phyloP scores from a whole-genome alignment of 352 stramenopile species.

The Globisporangium heterothallicum region DNA sequence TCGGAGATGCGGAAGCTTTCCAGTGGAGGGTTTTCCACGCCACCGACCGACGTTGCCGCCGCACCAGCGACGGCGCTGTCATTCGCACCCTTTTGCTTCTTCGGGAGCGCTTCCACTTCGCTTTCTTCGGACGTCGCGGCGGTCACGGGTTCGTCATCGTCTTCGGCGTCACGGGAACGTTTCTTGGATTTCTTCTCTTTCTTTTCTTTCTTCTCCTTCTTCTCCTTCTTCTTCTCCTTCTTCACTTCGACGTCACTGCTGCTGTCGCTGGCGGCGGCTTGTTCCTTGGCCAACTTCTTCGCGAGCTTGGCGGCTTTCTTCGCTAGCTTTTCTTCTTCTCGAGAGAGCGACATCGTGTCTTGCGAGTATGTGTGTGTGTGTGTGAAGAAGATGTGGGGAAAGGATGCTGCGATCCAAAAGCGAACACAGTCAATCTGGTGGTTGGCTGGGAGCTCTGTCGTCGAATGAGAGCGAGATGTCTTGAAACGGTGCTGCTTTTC shows the following conservation, averaged over 20 bases:
- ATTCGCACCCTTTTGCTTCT: slow-evolving; percentile 24
- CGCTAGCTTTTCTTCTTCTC: slow-evolving; percentile 58
- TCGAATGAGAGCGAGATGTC: background rate
- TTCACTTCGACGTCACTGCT: slow-evolving; percentile 14
- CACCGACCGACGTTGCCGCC: slow-evolving; percentile 29
- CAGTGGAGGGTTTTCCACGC: slow-evolving; percentile 63
- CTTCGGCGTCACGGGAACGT: slow-evolving; percentile 37
- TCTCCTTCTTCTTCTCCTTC: slow-evolving; percentile 42
- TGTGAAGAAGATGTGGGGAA: background rate
- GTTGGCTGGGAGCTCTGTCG: slow-evolving; percentile 1
- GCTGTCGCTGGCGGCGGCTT: slow-evolving; percentile 10
- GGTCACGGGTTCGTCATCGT: slow-evolving; percentile 23
- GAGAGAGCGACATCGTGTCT: slow-evolving; percentile 28
- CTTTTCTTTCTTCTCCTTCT: slow-evolving; percentile 58
- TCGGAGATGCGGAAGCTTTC: slow-evolving; percentile 63
- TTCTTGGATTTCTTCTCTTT: slow-evolving; percentile 80
- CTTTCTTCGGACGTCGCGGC: slow-evolving; percentile 48
- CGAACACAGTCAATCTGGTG: background rate
- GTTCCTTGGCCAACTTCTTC: slow-evolving; percentile 45
- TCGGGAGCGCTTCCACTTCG: slow-evolving; percentile 35
- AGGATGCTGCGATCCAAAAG: background rate
- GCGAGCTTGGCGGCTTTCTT: slow-evolving; percentile 52
- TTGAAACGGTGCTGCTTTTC: slow-evolving; percentile 8
- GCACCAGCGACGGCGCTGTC: background rate
- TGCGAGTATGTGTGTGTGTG: slow-evolving; percentile 7